These are phyloP conservation scores for Termitomyces sp. DNA, from an alignment of 768 basidiomycete genomes.

Conservation along the genomic window DNA sequence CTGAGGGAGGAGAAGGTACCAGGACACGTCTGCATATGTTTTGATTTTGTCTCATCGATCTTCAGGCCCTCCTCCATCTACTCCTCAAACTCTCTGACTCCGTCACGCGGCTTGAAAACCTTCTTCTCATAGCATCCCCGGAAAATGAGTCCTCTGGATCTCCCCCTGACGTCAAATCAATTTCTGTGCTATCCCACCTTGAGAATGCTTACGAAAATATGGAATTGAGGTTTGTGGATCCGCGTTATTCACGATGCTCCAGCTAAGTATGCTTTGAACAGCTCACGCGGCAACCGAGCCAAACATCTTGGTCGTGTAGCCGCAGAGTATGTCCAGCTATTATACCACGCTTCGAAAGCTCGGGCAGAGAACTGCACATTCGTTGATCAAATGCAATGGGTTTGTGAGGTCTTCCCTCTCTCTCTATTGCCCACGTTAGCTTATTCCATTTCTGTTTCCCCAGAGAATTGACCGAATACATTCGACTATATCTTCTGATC, in stretches of 20 bases:
- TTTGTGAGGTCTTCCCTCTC: constrained; percentile 32
- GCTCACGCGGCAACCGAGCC: constrained; percentile 57
- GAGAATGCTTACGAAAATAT: constrained; percentile 42
- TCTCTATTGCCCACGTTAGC: constrained; percentile 1
- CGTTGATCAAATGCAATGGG: constrained; percentile 82
- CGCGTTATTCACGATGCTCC: neutral
- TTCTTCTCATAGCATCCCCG: constrained; percentile 65
- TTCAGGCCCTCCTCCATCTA: constrained; percentile 75
- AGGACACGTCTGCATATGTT: neutral
- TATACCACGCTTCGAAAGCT: constrained; percentile 87
- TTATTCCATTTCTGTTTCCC: neutral
- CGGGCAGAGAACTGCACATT: constrained; percentile 70
- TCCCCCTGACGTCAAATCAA: constrained; percentile 25
- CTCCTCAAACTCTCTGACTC: constrained; percentile 92
- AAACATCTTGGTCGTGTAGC: constrained; percentile 84
- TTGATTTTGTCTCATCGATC: constrained; percentile 1
- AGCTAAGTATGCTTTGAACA: constrained; percentile 19
- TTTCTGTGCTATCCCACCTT: constrained; percentile 27
- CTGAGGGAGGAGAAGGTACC: constrained; percentile 83
- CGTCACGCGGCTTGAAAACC: constrained; percentile 78
- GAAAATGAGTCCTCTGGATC: constrained; percentile 32
- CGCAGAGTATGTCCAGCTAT: constrained; percentile 85
- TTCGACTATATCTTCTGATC: constrained; percentile 78
- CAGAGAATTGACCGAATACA: constrained; percentile 81
- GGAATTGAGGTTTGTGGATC: constrained; percentile 5